Base-by-base conservation (phyloP, 2,329 filamentous ascomycete species). In the Raffaelea arxii region DNA sequence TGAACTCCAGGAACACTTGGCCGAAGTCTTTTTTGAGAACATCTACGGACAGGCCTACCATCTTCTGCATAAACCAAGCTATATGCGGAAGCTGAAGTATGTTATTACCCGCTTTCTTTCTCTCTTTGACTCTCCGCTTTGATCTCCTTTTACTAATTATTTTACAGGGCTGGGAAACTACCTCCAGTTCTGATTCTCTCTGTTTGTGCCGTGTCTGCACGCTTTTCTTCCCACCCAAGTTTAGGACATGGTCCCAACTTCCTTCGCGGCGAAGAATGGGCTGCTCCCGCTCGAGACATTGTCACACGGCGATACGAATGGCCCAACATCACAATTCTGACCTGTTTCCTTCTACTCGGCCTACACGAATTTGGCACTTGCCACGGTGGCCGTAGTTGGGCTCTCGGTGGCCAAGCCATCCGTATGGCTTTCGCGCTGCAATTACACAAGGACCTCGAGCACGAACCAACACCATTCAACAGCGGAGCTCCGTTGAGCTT, bases 281-380 rank as follows among this genome's bases (percentile, higher is more conserved):
- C 89, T 6, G 80, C 78, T 22, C 80, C 82, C 24, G 91, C 91
- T n/a, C 77, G 90, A 43, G 83, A 88, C 32, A 96, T 97, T 51
- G 83, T 92, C 21, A 77, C 87, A 37, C 85, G 82, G 58, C 79
- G 89, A 55, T 96, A 94, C 57, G 92, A 97, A 59, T 87, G 88
- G 67, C 91, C 92, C 1, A 97, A 95, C 60, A 92, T 97, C 52
- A 97, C 91, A 3, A 94, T 96, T 37, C 66, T 98, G 40, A 96
- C 90, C 5, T 92, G 91, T 41, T 83, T 95, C 50, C 65, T 97
- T 9, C 78, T 97, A 18, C 74, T 97, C 16, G 90, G 89, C 3
- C 71, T 98, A 32, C 91, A 98, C 61, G 91, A 96, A 58, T 97
- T 97, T 57, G 92, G 92, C 46, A 97, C 91, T 12, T 97, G 92